Evolutionary conservation across 495 filamentous ascomycete genomes (phyloP).

Genomic region (Achaetomiella virescens): DNA sequence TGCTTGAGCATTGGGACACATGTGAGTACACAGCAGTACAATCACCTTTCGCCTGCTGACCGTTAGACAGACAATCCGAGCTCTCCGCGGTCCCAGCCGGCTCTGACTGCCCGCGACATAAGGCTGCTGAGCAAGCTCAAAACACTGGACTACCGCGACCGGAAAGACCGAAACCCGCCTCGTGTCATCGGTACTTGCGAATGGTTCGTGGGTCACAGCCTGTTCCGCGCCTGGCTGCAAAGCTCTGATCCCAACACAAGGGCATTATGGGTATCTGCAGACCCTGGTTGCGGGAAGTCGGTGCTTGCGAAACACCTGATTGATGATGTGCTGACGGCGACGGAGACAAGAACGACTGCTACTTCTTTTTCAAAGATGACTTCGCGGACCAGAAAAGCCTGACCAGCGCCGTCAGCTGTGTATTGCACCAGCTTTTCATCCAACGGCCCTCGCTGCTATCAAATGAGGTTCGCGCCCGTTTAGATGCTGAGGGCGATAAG

Average conservation of each 20-base stretch:
- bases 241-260: constrained; percentile 5
- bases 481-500: too few relatives aligned
- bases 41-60: too few relatives aligned
- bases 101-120: background rate
- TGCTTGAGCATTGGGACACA: constrained; percentile 6
- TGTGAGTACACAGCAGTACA: too few relatives aligned
- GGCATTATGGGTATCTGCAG: constrained; percentile 47
- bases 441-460: constrained; percentile 27
- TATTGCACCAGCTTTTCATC: constrained; percentile 46
- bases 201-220: constrained; percentile 34
- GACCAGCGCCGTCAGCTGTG: constrained; percentile 34
- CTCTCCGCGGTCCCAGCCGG: too few relatives aligned
- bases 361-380: constrained; percentile 57
- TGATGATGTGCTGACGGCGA: constrained; percentile 29
- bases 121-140: constrained; percentile 15
- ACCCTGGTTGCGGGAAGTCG: constrained; percentile 53
- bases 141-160: constrained; percentile 26
- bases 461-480: constrained; percentile 22
- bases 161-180: constrained; percentile 37
- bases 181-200: constrained; percentile 35
- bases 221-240: constrained; percentile 31
- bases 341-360: constrained; percentile 31
- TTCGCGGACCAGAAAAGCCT: constrained; percentile 38
- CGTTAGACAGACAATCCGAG: too few relatives aligned
- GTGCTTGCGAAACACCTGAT: constrained; percentile 43